Base-by-base conservation (phyloP, 2,329 filamentous ascomycete genomes). In the Lachnellula suecica region DNA sequence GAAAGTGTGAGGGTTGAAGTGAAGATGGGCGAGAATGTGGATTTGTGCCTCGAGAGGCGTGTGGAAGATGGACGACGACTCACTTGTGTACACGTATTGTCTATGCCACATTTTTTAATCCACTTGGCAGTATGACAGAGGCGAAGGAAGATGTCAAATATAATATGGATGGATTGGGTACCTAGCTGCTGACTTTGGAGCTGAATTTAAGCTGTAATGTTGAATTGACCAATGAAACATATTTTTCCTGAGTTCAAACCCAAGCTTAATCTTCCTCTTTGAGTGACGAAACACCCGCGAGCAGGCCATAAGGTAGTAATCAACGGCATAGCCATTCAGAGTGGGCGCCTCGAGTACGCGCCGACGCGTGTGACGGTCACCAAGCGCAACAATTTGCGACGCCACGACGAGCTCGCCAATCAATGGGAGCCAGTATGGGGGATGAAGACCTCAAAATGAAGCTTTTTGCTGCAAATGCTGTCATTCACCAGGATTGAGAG, bases 331-430 rank as follows among this genome's bases (percentile, higher is more conserved):
- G 29, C 40, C 50, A 37, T 23, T 43, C 43, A 51, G 43, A 40
- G 44, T 34, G 20, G 38, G 44, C 52, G 47, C 44, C 34, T 38
- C 13, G 20, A 29, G 25, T 52, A 52, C 50, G 50, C 50, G 50
- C 50, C 50, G 27, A 29, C 22, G 22, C 31, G 31, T 35, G n/a
- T n/a, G n/a, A n/a, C n/a, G n/a, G n/a, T n/a, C n/a, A n/a, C n/a
- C n/a, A 47, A 47, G 55, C 49, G 31, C 40, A 37, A 43, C 22
- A 38, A 23, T 31, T 19, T 17, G 37, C 53, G 52, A 29, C 47
- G 50, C 52, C 52, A 53, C 50, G 45, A 40, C 31, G 25, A 29
- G 9, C 24, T 27, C 29, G 24, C 50, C 50, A 52, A 52, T 52
- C 38, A 38, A 31, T 10, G 17, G 11, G n/a, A 22, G 13, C 8